phyloP scores from a whole-genome alignment of 169 alveolate genomes.

The Eimeria acervulina region DNA sequence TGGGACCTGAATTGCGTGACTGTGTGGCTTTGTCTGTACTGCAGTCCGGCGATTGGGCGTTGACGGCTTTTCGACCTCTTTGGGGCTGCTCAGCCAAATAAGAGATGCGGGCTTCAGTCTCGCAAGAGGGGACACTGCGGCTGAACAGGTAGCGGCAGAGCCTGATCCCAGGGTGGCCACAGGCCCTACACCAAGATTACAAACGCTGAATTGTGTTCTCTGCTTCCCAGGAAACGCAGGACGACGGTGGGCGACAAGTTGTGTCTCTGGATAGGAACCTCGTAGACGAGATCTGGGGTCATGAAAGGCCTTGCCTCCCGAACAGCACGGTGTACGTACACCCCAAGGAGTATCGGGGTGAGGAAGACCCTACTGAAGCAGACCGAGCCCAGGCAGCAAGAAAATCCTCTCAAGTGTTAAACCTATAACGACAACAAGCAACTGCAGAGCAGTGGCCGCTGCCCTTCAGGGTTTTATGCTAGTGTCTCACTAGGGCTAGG shows the following conservation, averaged over 20 bases:
- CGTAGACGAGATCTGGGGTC: slow-evolving; percentile 84
- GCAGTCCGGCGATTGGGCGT: slow-evolving; percentile 79
- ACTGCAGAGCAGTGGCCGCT: background rate
- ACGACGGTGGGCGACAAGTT: background rate
- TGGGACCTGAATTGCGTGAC: background rate
- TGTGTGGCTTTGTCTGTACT: background rate
- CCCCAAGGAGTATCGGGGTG: slow-evolving; percentile 68
- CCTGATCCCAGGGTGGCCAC: background rate
- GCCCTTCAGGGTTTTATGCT: background rate
- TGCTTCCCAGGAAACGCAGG: background rate
- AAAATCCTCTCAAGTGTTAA: background rate
- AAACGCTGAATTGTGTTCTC: background rate
- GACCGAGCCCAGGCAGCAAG: background rate
- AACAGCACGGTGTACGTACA: slow-evolving; percentile 67
- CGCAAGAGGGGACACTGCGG: background rate
- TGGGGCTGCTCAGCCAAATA: slow-evolving; percentile 38
- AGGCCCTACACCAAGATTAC: background rate
- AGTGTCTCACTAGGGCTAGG: background rate
- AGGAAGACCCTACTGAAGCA: background rate
- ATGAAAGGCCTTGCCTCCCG: slow-evolving; percentile 64
- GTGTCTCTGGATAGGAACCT: slow-evolving; percentile 56
- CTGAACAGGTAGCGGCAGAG: slow-evolving; percentile 43
- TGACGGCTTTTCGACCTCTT: slow-evolving; percentile 65
- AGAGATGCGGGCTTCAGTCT: slow-evolving; percentile 65
- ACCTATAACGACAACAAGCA: background rate